Evolutionary conservation across 2,329 filamentous ascomycete genomes (phyloP), one percentile per base, ranked within the genome.

Genomic region (Talaromyces sp.): DNA sequence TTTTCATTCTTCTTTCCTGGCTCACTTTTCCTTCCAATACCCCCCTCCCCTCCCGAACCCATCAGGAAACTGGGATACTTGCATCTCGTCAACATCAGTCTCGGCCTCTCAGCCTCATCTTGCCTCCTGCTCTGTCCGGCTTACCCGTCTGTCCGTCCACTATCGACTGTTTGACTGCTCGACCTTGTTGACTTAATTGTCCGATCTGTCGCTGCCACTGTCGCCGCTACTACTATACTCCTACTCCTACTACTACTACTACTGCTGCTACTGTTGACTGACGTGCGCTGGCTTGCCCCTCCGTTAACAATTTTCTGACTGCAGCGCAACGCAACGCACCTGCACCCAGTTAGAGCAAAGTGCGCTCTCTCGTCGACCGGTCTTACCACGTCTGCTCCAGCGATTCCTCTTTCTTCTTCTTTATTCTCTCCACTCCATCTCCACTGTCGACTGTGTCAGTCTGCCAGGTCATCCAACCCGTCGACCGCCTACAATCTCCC

Each of bases 401-500:
- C 57, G 11, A 50, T 50, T 57, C 35, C 31, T 57, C 25, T 42
- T 57, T 61, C 59, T 54, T 31, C 37, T 42, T 18, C 25, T 35
- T 21, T 33, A 40, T 55, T 39, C 58, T 48, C 62, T 62, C 63
- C 62, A 59, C 58, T 40, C 44, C n/a, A 63, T 52, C 64, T 55
- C 61, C 64, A 59, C 42, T 39, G 62, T 37, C 33, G 42, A 60
- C 40, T 48, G 57, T 61, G 63, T 65, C 63, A 52, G 60, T 58
- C 60, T 62, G 64, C 64, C 64, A 66, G 64, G 62, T 64, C 64
- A 66, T 40, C 55, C 62, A 64, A 61, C 52, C 63, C 50, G 50
- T 54, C 54, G 35, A 60, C 56, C 40, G 54, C 64, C 28, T 44
- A 25, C 48, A 48, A 31, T 23, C 52, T 58, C 64, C 46, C 60